Conservation (phyloP, 1,284 basidiomycete genomes). For the Moesziomyces sp. region DNA sequence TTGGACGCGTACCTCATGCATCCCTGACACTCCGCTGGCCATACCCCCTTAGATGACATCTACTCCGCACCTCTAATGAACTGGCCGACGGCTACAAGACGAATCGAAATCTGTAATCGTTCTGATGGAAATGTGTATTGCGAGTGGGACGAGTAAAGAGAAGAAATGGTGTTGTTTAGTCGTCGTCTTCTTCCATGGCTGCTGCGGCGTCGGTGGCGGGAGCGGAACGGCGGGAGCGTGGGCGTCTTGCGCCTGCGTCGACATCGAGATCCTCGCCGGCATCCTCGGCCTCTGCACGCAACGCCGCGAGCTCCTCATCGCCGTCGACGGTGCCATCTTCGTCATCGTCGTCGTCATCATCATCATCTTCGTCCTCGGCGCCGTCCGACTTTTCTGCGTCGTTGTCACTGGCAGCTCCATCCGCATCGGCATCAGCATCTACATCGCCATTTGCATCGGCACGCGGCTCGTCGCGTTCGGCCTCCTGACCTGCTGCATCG, state of each 20-base stretch:
- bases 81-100: neutral
- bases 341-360: slow-evolving; percentile 29
- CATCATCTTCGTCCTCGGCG: slow-evolving; percentile 35
- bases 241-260: slow-evolving; percentile 18
- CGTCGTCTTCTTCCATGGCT: slow-evolving; percentile 34
- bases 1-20: neutral
- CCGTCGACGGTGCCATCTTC: slow-evolving; percentile 49
- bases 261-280: slow-evolving; percentile 42
- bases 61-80: neutral
- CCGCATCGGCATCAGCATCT: slow-evolving; percentile 18
- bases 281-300: slow-evolving; percentile 9
- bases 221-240: slow-evolving; percentile 23
- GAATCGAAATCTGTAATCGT: neutral
- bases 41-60: too few species aligned
- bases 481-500: slow-evolving; percentile 9
- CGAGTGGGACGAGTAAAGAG: too few species aligned
- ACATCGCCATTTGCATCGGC: slow-evolving; percentile 5
- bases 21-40: neutral
- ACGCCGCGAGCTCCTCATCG: slow-evolving; percentile 14
- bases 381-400: slow-evolving; percentile 8
- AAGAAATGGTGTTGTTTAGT: slow-evolving; percentile 2
- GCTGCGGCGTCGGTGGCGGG: slow-evolving; percentile 7
- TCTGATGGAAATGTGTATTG: slow-evolving; percentile 1
- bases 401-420: slow-evolving; percentile 10
- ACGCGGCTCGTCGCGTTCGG: slow-evolving; percentile 3